Evolutionary conservation across 345 rosid species (phyloP).

Genomic region (Iberis pinnata): DNA sequence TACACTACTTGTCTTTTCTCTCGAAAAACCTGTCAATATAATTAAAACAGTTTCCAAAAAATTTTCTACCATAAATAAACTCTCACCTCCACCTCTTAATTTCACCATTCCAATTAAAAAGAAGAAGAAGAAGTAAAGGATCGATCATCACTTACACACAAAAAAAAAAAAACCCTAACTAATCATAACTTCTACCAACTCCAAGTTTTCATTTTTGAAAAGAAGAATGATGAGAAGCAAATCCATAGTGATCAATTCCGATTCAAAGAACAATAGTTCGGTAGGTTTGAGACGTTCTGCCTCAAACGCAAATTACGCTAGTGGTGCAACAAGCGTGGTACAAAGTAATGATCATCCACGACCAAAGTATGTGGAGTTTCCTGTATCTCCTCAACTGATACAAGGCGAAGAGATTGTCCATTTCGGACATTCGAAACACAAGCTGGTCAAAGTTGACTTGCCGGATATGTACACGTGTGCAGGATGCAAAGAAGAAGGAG

Average conservation of each 20-base stretch:
- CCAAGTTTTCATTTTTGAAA: background rate
- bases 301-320: constrained; percentile 14
- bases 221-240: constrained; percentile 31
- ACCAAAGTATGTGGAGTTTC: constrained; percentile 36
- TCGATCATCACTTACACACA: constrained; percentile 9
- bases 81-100: constrained; percentile 13
- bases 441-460: constrained; percentile 34
- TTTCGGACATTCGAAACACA: constrained; percentile 62
- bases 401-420: constrained; percentile 46
- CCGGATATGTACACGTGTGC: constrained; percentile 60
- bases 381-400: constrained; percentile 44
- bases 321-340: background rate
- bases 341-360: constrained; percentile 1
- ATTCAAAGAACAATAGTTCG: background rate
- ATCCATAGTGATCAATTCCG: constrained; percentile 27
- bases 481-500: constrained; percentile 74
- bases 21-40: constrained; percentile 23
- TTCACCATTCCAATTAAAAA: constrained; percentile 16
- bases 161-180: background rate
- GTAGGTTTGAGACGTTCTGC: constrained; percentile 22
- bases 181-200: constrained; percentile 16
- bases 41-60: constrained; percentile 18
- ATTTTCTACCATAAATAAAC: constrained; percentile 28
- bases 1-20: background rate
- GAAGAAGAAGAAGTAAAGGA: background rate